A percentile compares a stretch with the other conserved stretches of the same genome.
Conservation (phyloP, 805 yeast genomes). For the Lachancea waltii region DNA sequence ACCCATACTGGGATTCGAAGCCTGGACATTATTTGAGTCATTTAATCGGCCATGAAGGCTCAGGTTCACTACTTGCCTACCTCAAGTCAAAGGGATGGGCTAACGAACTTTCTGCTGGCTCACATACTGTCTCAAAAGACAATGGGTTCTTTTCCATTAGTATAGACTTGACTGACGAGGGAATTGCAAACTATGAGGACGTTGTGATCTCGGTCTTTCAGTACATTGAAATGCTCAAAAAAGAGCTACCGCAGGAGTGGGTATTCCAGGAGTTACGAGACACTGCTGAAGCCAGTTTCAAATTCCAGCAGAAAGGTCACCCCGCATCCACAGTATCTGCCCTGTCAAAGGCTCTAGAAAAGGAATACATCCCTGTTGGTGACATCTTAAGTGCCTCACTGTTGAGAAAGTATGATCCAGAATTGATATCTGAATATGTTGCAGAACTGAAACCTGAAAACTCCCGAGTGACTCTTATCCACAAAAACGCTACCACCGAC, state of each 20-base stretch:
- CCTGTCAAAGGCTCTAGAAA: constrained; percentile 56
- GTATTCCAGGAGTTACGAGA: constrained; percentile 69
- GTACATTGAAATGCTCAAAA: constrained; percentile 57
- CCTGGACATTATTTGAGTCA: constrained; percentile 74
- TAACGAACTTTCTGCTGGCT: constrained; percentile 68
- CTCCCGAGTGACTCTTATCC: constrained; percentile 50
- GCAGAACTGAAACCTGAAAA: constrained; percentile 49
- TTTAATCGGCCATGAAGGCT: constrained; percentile 86
- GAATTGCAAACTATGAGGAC: constrained; percentile 56
- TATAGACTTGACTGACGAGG: constrained; percentile 69
- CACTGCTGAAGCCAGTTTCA: constrained; percentile 63
- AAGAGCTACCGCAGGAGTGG: constrained; percentile 67
- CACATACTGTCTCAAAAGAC: constrained; percentile 57
- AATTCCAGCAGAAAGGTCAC: constrained; percentile 69
- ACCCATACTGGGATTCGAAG: constrained; percentile 55
- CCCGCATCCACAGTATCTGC: constrained; percentile 69
- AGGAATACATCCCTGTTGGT: constrained; percentile 54
- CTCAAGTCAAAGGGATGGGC: constrained; percentile 77
- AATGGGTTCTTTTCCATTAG: constrained; percentile 62
- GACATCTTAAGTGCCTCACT: constrained; percentile 52
- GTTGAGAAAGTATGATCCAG: constrained; percentile 52
- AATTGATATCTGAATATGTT: constrained; percentile 44
- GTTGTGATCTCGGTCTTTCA: constrained; percentile 59
- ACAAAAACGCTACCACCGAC: constrained; percentile 46
- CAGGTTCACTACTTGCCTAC: constrained; percentile 70